phyloP scores from a whole-genome alignment of 1,284 basidiomycete species.

The Xerocomus minutiporus region DNA sequence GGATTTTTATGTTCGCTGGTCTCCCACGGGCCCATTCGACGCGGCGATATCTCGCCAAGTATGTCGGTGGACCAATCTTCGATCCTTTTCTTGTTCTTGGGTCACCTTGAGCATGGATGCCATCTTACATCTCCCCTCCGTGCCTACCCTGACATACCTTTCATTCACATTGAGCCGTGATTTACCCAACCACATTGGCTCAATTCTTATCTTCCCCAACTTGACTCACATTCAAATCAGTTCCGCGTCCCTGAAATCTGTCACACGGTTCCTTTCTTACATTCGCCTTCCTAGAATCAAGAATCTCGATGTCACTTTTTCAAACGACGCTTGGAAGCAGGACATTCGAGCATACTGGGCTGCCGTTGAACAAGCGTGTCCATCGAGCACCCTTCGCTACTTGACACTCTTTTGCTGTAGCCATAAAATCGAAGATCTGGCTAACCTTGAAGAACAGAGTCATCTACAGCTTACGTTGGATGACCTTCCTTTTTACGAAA shows the following conservation, averaged over 20 bases:
- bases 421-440: neutral
- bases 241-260: neutral
- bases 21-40: neutral
- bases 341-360: neutral
- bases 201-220: neutral
- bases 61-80: neutral
- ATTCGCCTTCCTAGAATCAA: neutral
- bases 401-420: neutral
- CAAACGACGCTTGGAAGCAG: neutral
- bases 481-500: neutral
- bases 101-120: neutral
- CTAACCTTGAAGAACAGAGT: neutral
- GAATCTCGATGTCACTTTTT: neutral
- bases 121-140: neutral
- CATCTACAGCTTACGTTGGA: neutral
- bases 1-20: neutral
- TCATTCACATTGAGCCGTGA: neutral
- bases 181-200: neutral
- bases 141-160: neutral
- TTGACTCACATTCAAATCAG: neutral
- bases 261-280: neutral
- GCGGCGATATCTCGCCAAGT: neutral
- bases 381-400: neutral
- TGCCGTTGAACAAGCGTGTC: neutral
- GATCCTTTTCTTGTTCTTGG: neutral